Conservation (phyloP, 768 basidiomycete genomes). For the Artomyces pyxidatus region DNA sequence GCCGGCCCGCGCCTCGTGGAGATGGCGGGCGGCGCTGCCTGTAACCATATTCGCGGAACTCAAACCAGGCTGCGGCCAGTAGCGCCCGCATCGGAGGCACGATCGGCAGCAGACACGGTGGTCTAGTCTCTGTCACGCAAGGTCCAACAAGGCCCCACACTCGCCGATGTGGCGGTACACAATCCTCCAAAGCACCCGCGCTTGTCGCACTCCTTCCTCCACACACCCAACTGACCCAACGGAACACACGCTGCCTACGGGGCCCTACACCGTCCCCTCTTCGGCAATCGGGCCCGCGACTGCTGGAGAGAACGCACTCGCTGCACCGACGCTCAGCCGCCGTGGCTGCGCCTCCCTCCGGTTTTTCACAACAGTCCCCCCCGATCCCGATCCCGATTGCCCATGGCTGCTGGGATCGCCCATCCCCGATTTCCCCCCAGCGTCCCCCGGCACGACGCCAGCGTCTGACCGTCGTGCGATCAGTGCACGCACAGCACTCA, state of each 20-base stretch:
- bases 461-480: constrained; percentile 56
- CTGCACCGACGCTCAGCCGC: constrained; percentile 25
- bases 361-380: constrained; percentile 17
- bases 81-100: constrained; percentile 19
- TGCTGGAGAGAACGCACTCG: constrained; percentile 13
- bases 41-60: constrained; percentile 10
- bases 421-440: constrained; percentile 13
- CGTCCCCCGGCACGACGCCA: constrained; percentile 25
- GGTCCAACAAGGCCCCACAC: constrained; percentile 7
- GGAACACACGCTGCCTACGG: constrained; percentile 1
- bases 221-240: constrained; percentile 7
- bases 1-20: constrained; percentile 15
- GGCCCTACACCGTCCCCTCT: constrained; percentile 8
- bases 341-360: constrained; percentile 23
- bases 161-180: constrained; percentile 13
- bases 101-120: neutral
- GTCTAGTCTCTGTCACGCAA: constrained; percentile 1
- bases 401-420: constrained; percentile 11
- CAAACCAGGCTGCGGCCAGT: constrained; percentile 14
- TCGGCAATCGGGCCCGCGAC: constrained; percentile 18
- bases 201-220: constrained; percentile 14
- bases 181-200: constrained; percentile 11
- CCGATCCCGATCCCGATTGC: constrained; percentile 16
- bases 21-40: constrained; percentile 1
- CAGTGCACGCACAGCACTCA: constrained; percentile 88